These are phyloP conservation scores for Irpex sp. DNA, from an alignment of 1,284 basidiomycete genomes.

Conservation along the genomic window DNA sequence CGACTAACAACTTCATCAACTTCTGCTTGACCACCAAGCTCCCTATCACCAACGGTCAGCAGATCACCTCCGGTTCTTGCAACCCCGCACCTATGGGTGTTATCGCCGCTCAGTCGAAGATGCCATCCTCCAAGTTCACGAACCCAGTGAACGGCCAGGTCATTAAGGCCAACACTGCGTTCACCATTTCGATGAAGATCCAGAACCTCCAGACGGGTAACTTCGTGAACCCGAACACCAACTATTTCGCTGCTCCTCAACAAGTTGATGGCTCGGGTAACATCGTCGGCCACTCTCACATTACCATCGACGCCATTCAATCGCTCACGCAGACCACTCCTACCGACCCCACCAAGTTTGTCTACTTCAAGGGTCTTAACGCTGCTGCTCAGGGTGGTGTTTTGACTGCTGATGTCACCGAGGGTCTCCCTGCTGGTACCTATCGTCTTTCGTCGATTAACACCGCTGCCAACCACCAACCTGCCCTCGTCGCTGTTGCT, in stretches of 20 bases:
- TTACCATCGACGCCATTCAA: conserved; percentile 54
- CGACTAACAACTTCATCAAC: conserved; percentile 54
- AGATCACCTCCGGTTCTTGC: conserved; percentile 25
- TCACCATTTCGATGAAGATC: conserved; percentile 46
- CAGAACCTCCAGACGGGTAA: conserved; percentile 42
- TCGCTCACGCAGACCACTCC: conserved; percentile 48
- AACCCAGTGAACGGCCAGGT: conserved; percentile 38
- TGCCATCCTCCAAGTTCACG: conserved; percentile 47
- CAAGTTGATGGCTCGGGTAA: conserved; percentile 49
- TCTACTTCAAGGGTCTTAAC: conserved; percentile 69
- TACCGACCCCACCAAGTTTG: conserved; percentile 53
- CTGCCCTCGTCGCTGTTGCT: conserved; percentile 45
- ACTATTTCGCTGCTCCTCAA: conserved; percentile 55
- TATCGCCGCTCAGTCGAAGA: conserved; percentile 35
- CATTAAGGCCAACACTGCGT: conserved; percentile 38
- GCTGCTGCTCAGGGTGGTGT: conserved; percentile 39
- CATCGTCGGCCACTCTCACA: conserved; percentile 54
- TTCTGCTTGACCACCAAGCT: conserved; percentile 38
- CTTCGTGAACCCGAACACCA: conserved; percentile 48
- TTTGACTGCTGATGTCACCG: conserved; percentile 50
- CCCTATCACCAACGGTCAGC: conserved; percentile 25
- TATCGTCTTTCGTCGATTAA: conserved; percentile 53
- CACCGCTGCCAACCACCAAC: conserved; percentile 56
- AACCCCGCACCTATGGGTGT: conserved; percentile 36
- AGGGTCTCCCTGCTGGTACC: conserved; percentile 51